Conservation (phyloP, 352 stramenopile species). For the Halophytophthora polymorphica region DNA sequence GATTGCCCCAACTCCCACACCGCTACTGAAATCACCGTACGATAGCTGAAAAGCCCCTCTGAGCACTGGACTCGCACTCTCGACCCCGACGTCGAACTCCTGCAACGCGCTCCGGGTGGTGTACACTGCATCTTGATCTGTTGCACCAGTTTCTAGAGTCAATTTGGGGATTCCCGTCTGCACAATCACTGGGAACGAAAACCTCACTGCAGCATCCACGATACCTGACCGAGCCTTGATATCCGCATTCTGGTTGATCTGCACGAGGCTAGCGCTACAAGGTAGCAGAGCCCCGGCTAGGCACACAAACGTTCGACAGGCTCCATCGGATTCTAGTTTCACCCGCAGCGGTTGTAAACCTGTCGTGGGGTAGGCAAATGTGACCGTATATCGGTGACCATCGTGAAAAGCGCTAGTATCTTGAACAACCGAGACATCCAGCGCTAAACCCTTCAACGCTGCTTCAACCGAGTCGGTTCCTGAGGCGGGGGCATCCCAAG, state of each 20-base stretch:
- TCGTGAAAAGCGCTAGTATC: conserved; percentile 45
- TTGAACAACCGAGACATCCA: conserved; percentile 37
- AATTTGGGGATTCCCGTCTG: conserved; percentile 29
- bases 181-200: conserved; percentile 47
- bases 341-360: conserved; percentile 41
- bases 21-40: conserved; percentile 53
- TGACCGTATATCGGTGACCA: conserved; percentile 42
- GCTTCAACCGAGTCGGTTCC: conserved; percentile 30
- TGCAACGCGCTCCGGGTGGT: conserved; percentile 38
- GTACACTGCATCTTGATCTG: conserved; percentile 33
- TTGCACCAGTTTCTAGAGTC: conserved; percentile 33
- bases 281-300: conserved; percentile 10
- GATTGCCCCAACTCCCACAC: conserved; percentile 21
- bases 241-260: conserved; percentile 43
- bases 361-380: conserved; percentile 50
- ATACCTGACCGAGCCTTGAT: conserved; percentile 39
- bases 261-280: conserved; percentile 35
- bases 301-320: conserved; percentile 42
- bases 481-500: conserved; percentile 44
- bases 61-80: conserved; percentile 41
- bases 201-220: conserved; percentile 46
- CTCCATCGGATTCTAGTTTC: conserved; percentile 3
- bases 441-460: conserved; percentile 35
- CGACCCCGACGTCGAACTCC: conserved; percentile 62
- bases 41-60: conserved; percentile 43